Conservation (phyloP, 129 eudicot genomes). For the Artemisia argyi region DNA sequence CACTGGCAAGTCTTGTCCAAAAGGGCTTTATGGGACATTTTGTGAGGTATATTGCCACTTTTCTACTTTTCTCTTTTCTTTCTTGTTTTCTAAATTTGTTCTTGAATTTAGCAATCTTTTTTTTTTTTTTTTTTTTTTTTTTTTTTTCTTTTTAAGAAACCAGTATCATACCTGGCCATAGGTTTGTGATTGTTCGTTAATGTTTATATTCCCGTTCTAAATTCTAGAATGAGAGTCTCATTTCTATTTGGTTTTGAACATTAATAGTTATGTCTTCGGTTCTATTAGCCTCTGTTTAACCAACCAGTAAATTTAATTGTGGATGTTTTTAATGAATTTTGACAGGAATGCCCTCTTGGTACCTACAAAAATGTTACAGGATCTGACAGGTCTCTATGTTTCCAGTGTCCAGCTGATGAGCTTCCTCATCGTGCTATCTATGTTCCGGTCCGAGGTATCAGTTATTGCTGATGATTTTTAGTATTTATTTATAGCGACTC, state of each 20-base stretch:
- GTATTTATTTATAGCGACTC: not conserved
- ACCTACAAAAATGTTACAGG: constrained; percentile 90
- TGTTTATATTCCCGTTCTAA: not conserved
- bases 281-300: not conserved
- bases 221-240: not conserved
- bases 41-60: constrained; percentile 54
- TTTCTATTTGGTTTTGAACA: not conserved
- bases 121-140: not conserved
- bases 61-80: not conserved
- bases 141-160: not conserved
- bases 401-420: constrained; percentile 67
- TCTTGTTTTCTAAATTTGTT: not conserved
- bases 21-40: constrained; percentile 81
- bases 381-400: constrained; percentile 75
- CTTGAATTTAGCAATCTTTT: not conserved
- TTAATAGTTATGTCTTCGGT: not conserved
- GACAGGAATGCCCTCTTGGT: constrained; percentile 93
- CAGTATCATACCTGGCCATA: not conserved
- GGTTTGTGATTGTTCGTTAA: constrained; percentile 1
- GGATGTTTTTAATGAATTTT: not conserved
- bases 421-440: constrained; percentile 88
- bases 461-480: constrained; percentile 20
- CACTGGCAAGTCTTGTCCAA: constrained; percentile 78
- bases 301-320: not conserved
- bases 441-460: constrained; percentile 70